Evolutionary conservation across 1,284 basidiomycete genomes (phyloP), one percentile per base, ranked within the genome.

Genomic region (Papiliotrema nemorosa): DNA sequence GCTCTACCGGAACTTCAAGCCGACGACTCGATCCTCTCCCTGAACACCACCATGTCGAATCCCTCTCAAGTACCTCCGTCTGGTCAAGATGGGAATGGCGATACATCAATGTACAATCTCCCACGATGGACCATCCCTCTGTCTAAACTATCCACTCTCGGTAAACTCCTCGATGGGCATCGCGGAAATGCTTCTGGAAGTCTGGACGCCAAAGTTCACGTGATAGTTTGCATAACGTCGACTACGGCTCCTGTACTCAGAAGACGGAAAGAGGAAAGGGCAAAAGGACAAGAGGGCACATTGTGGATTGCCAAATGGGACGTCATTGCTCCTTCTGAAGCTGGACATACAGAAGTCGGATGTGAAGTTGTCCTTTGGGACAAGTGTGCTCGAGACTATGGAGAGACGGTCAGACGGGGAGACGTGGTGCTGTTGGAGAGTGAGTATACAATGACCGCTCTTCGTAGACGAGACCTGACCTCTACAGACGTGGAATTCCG

Each of bases 351-450:
- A 48, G 1, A 50, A 18, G 50, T 62, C 1, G 58, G 60, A 14
- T 66, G 65, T 46, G 44, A 44, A 7, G 67, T 73, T 20, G 62
- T 60, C 44, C 52, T 71, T 4, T 71, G 67, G 66, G 64, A 63
- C 14, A 48, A 54, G 21, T 62, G 58, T 27, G 70, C 69, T 9
- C 47, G 52, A 34, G 63, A 68, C 5, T 67, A 56, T 59, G 63
- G 63, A 3, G 59, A 57, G 24, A 54, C 5, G 12, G 54, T 68
- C 27, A 53, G 67, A 29, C 57, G 60, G 42, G 70, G 70, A 2
- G 70, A 73, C 50, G 64, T 71, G 0, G 54, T 71, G 5, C 43
- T 70, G 9, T 52, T 72, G 0, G 61, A 69, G 42, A 63, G 70
- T 72, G 44, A 52, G 66, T 61, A 12, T 9, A 20, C 37, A n/a